Base-by-base conservation (phyloP, 2,329 filamentous ascomycete species). In the Mycocentrospora acerina region DNA sequence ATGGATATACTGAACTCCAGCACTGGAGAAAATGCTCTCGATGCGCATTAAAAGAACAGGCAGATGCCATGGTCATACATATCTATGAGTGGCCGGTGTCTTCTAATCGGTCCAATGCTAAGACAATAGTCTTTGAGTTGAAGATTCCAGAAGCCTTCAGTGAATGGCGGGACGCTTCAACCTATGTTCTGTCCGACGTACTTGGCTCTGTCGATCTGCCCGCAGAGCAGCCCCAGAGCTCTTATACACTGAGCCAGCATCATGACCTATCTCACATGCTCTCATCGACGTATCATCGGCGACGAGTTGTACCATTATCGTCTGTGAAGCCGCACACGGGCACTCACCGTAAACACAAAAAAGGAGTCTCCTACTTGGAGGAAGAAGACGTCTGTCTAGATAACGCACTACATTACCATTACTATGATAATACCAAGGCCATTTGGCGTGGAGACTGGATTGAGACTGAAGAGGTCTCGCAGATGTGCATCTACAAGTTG, bases 41-140 rank as follows among this genome's bases (percentile, higher is more conserved):
- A 7, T 81, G 76, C 46, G 2, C 2, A 0, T 44, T 64, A 0
- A 29, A 47, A 3, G 3, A 5, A 0, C 2, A 57, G n/a, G 76
- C 77, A 1, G 30, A 65, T 0, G 2, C 4, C 0, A 39, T 84
- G 0, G 25, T 16, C 0, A 81, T 85, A 6, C 1, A 29, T 0
- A 53, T 79, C 7, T 67, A 80, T 45, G 80, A 84, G 51, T 82
- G 78, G 78, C 79, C 80, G 0, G 60, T 83, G 0, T 73, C 78
- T 0, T 19, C 28, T 0, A 12, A 66, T 0, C 0, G 29, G 0
- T 5, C 42, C 0, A 19, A 66, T 9, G 67, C 68, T 0, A 73
- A 76, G 40, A 65, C 75, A 0, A 67, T 70, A 0, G 65, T 82
- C 0, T 83, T 83, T 33, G 80, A 83, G 45, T 59, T 82, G 0